These are phyloP conservation scores for Cyberlindnera maritima DNA, from an alignment of 805 yeast species.

Conservation along the genomic window DNA sequence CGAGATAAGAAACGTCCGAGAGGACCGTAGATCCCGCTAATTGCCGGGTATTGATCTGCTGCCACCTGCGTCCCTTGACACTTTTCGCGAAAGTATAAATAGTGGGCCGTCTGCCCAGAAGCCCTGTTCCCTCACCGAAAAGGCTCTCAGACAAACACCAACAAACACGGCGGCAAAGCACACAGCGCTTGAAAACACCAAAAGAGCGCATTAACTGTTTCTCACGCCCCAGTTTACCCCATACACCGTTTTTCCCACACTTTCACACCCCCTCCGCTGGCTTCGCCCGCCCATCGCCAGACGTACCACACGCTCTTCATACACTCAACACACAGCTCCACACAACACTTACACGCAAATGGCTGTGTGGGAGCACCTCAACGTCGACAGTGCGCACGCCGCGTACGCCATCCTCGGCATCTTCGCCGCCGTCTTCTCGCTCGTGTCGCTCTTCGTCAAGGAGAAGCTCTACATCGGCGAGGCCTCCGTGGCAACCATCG, in stretches of 20 bases:
- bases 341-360: not conserved
- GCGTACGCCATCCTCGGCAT: slow-evolving; percentile 85
- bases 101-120: not conserved
- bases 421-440: slow-evolving; percentile 75
- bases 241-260: too few species aligned
- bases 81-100: not conserved
- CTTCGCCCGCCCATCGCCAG: not conserved
- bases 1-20: not conserved
- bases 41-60: not conserved
- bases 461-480: slow-evolving; percentile 87
- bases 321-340: not conserved
- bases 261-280: not conserved
- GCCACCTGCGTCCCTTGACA: not conserved
- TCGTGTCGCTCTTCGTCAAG: slow-evolving; percentile 77
- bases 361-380: slow-evolving; percentile 20
- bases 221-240: too few species aligned
- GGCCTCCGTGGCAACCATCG: slow-evolving; percentile 83
- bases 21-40: not conserved
- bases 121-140: not conserved
- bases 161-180: not conserved
- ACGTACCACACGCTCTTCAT: not conserved
- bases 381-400: slow-evolving; percentile 57
- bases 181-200: not conserved
- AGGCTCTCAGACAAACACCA: not conserved
- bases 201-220: too few species aligned